phyloP scores from a whole-genome alignment of 176 grass and related monocot genomes.

The Oryza officinalis region DNA sequence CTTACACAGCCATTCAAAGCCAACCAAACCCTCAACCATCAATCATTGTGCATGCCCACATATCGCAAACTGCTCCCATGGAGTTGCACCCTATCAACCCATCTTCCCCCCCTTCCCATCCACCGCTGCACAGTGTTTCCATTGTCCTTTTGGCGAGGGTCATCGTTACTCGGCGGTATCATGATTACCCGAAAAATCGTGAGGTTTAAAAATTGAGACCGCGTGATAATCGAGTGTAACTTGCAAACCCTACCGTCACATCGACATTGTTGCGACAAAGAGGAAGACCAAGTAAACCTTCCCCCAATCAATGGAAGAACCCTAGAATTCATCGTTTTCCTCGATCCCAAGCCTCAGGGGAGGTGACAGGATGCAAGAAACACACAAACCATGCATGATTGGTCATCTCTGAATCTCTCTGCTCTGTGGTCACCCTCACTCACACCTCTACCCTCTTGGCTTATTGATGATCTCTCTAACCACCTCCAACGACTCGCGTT shows the following conservation, averaged over 20 bases:
- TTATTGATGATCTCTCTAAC: background rate
- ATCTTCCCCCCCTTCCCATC: background rate
- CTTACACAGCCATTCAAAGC: background rate
- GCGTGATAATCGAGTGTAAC: no score
- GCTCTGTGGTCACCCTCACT: background rate
- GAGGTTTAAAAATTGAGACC: no score
- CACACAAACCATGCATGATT: background rate
- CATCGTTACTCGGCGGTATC: no score
- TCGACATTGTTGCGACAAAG: background rate
- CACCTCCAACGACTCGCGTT: slow-evolving; percentile 20
- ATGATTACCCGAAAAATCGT: no score
- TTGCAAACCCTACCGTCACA: no score
- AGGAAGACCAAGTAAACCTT: background rate
- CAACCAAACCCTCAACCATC: background rate
- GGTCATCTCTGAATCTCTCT: background rate
- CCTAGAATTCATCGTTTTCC: background rate
- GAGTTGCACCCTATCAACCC: background rate
- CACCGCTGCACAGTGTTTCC: no score
- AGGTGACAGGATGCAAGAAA: background rate
- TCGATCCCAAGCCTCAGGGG: slow-evolving; percentile 22
- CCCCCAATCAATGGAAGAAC: background rate
- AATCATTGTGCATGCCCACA: background rate
- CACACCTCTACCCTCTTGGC: background rate
- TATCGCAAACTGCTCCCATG: background rate
- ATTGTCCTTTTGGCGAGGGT: no score